These are phyloP conservation scores for Schizothecium vesticola DNA, from an alignment of 495 filamentous ascomycete species.

Conservation along the genomic window DNA sequence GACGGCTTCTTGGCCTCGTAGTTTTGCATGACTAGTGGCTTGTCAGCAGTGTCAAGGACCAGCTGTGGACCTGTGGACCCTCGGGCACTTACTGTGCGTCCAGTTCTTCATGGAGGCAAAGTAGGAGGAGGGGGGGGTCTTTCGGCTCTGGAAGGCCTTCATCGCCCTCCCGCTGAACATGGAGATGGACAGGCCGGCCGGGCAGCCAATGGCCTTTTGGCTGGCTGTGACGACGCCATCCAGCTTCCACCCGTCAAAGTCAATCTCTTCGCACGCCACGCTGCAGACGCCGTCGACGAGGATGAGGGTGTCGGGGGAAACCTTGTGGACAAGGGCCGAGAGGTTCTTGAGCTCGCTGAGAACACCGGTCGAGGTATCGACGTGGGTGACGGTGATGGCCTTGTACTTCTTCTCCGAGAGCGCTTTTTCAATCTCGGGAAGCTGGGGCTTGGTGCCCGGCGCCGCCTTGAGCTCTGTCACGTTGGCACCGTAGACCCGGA, in stretches of 20 bases:
- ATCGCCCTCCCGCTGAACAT: constrained; percentile 92
- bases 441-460: constrained; percentile 81
- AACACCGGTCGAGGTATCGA: constrained; percentile 95
- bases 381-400: constrained; percentile 88
- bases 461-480: constrained; percentile 84
- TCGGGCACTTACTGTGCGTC: constrained; percentile 65
- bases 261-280: constrained; percentile 91
- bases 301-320: constrained; percentile 84
- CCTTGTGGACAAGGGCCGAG: constrained; percentile 71
- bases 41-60: background rate
- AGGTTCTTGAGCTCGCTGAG: constrained; percentile 82
- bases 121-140: constrained; percentile 75
- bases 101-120: constrained; percentile 96
- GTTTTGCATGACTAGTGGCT: constrained; percentile 77
- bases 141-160: constrained; percentile 68
- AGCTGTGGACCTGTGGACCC: background rate
- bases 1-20: constrained; percentile 96
- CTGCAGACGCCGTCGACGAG: constrained; percentile 96
- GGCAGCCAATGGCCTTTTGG: constrained; percentile 94
- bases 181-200: constrained; percentile 85
- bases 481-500: constrained; percentile 82
- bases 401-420: constrained; percentile 87
- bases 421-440: constrained; percentile 79
- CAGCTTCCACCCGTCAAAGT: constrained; percentile 89
- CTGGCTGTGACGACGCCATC: constrained; percentile 91